Base-by-base conservation (phyloP, 441 rosid species). In the Erodium chrysanthum region DNA sequence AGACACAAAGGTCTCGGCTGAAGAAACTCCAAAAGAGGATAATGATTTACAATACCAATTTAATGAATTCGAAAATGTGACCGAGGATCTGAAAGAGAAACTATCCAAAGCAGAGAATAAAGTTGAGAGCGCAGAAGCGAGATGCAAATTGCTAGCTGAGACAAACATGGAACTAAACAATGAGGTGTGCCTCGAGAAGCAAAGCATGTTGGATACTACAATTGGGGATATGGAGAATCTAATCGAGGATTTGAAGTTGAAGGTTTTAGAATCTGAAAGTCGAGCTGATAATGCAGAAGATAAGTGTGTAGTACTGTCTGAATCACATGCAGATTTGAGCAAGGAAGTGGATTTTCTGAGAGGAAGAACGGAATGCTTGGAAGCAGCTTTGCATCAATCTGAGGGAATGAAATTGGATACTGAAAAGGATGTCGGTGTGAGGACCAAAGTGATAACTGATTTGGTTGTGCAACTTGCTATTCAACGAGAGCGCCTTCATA, bases 401-500 rank as follows among this genome's bases (percentile, higher is more conserved):
- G 92, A 94, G 78, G 94, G 90, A 77, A 77, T 73, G 69, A 91
- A 88, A 80, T 66, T 78, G 71, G 79, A 76, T 23, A 81, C 88
- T 18, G 87, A 90, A 37, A 87, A 84, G 78, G 92, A 85, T 79
- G 86, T 94, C 63, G 74, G 76, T 56, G 27, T 80, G 50, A 92
- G 74, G 69, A 76, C 89, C 74, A 86, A 85, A 84, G 81, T 83
- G 71, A 87, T 94, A 75, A 82, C 83, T 20, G 88, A 89, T 77
- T 72, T 91, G 73, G 83, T 94, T 66, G 77, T 88, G 88, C 92
- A 78, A 74, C 76, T 94, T 61, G 86, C 90, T 61, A 58, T 81
- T 31, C 96, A 91, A 84, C 86, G 97, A 78, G 96, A 91, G 70
- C 92, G 88, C 42, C 94, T 94, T 70, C 86, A 81, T 73, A 84